Evolutionary conservation across 2,329 filamentous ascomycete genomes (phyloP).

Genomic region (Phialocephala sp.): DNA sequence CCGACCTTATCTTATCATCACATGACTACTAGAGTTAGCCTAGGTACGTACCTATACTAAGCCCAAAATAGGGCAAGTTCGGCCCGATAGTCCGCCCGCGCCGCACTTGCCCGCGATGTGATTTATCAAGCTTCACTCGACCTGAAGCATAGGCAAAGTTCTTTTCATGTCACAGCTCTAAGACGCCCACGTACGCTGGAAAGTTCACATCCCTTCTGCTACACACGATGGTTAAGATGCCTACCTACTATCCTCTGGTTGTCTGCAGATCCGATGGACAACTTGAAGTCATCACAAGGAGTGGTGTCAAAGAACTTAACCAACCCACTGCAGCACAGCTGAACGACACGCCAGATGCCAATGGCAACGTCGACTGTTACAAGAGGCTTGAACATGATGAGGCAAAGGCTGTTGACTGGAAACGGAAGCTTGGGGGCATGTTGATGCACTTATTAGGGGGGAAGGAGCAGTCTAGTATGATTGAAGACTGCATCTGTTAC

Average conservation of each 20-base stretch:
- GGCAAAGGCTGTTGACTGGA: conserved; percentile 61
- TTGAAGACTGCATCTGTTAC: not conserved
- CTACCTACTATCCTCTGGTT: conserved; percentile 36
- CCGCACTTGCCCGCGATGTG: not conserved
- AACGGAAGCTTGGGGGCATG: conserved; percentile 64
- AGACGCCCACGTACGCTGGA: too few species aligned
- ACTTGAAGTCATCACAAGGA: conserved; percentile 31
- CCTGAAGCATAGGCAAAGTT: not conserved
- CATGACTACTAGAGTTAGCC: not conserved
- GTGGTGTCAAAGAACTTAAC: conserved; percentile 49
- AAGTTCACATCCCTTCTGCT: not conserved
- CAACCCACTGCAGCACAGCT: conserved; percentile 57
- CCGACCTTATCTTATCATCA: not conserved
- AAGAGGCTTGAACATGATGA: conserved; percentile 55
- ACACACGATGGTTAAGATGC: conserved; percentile 24
- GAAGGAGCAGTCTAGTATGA: conserved; percentile 33
- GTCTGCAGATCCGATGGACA: conserved; percentile 40
- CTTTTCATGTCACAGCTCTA: too few species aligned
- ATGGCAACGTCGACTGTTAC: conserved; percentile 61
- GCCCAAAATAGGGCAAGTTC: not conserved
- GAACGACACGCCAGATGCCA: conserved; percentile 55
- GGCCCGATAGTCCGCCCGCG: not conserved
- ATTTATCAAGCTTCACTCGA: not conserved
- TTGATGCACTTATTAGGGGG: conserved; percentile 54
- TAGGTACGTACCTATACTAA: not conserved